Base-by-base conservation (phyloP, 2,329 filamentous ascomycete genomes). In the Aureobasidium melanogenum region DNA sequence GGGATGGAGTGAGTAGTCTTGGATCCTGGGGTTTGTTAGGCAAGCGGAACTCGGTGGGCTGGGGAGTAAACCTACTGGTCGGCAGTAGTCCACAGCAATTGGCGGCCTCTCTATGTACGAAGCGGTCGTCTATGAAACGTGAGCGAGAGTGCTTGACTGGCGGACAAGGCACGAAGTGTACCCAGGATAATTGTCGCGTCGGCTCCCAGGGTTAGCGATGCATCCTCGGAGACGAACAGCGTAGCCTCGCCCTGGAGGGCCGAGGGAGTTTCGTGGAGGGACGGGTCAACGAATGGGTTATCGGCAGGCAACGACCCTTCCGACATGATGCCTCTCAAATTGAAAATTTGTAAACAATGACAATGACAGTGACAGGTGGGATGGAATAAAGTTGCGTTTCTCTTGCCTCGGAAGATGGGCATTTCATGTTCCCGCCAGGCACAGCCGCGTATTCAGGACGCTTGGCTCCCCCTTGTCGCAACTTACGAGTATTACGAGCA, bases 1-100 rank as follows among this genome's bases (percentile, higher is more conserved):
- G 89, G 86, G 32, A 97, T 87, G 6, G 82, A 78, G 64, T 78
- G 77, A 32, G 79, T 83, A 34, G 76, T 75, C 63, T 81, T 80
- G 32, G 76, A 71, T 44, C 39, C 43, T 56, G 38, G 24, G 39
- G 47, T 34, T 26, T 41, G n/a, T 55, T 56, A 36, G 39, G 51
- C 62, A 60, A 48, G 48, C 50, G 47, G 61, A 19, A 22, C 32
- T 44, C 5, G 17, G 36, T 10, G 3, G 24, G n/a, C 4, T 17
- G 14, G 3, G 14, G 28, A 8, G 50, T 36, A 41, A 22, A 65
- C 71, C 64, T 75, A 84, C 81, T 76, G 66, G 76, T 75, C 63
- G 79, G 77, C 65, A 79, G 73, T 51, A 85, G 67, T 44, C 82
- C 82, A 70, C 84, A 87, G 71, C 82, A 86, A 66, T 77, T 76